Conservation (phyloP, 352 stramenopile genomes). For the Globisporangium spinosum region DNA sequence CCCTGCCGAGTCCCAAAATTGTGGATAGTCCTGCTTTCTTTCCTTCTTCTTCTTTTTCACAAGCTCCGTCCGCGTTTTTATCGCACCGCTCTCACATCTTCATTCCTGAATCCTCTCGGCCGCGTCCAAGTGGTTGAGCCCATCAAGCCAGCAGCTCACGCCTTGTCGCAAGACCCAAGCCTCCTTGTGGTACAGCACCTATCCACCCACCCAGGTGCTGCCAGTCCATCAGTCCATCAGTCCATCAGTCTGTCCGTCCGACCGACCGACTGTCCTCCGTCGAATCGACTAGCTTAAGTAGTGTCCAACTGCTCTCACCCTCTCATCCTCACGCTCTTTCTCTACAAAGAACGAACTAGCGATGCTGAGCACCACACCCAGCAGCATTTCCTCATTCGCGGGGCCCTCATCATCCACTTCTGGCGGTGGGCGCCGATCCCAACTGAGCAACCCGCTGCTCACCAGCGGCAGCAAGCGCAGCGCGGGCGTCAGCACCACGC, state of each 20-base stretch:
- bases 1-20: background rate
- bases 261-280: background rate
- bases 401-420: background rate
- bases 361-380: background rate
- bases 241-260: background rate
- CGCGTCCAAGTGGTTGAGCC: background rate
- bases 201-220: background rate
- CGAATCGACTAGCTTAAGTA: background rate
- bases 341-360: background rate
- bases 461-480: background rate
- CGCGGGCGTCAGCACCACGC: background rate
- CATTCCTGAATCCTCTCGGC: background rate
- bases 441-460: background rate
- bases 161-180: background rate
- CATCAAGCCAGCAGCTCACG: background rate
- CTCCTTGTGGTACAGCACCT: background rate
- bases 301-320: background rate
- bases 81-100: background rate
- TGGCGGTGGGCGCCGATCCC: background rate
- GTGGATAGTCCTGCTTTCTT: background rate
- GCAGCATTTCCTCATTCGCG: slow-evolving; percentile 1
- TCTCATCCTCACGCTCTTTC: background rate
- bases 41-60: background rate
- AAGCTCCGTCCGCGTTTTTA: background rate
- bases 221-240: background rate